A percentile compares a stretch with the other conserved stretches of the same genome.
phyloP scores from a whole-genome alignment of 768 basidiomycete species.

The Grammothele lineata region DNA sequence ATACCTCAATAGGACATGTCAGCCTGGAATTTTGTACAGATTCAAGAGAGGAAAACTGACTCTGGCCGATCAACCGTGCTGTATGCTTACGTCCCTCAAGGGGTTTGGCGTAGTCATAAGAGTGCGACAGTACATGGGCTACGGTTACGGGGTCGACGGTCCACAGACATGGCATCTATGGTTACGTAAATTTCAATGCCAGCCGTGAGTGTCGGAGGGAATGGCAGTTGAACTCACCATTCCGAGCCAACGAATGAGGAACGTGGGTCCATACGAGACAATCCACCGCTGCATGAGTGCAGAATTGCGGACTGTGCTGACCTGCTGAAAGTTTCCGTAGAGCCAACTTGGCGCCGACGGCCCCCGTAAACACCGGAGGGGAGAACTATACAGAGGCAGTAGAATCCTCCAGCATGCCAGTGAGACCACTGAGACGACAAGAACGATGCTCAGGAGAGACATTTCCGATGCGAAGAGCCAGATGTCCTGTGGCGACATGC shows the following conservation, averaged over 20 bases:
- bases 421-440: too few relatives aligned
- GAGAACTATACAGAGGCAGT: neutral
- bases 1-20: too few relatives aligned
- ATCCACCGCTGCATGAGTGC: constrained; percentile 35
- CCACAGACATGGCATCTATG: constrained; percentile 10
- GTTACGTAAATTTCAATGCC: too few relatives aligned
- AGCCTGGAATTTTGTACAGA: too few relatives aligned
- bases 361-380: constrained; percentile 23
- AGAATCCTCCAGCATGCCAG: too few relatives aligned
- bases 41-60: too few relatives aligned
- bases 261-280: constrained; percentile 41
- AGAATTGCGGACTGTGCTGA: constrained; percentile 40
- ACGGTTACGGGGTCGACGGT: constrained; percentile 54
- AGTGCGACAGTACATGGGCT: constrained; percentile 58
- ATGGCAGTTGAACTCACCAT: constrained; percentile 38
- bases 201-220: too few relatives aligned
- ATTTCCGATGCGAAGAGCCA: too few relatives aligned
- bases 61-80: neutral
- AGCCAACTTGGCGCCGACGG: constrained; percentile 42
- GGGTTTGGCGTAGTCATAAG: constrained; percentile 54
- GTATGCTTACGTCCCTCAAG: constrained; percentile 26
- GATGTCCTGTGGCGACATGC: too few relatives aligned
- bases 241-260: constrained; percentile 31
- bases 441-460: too few relatives aligned
- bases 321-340: constrained; percentile 45